Percentiles rank a stretch among this genome's conserved stretches.
Evolutionary conservation across 2,329 filamentous ascomycete species (phyloP).

Genomic region (Botrytis pseudocinerea): DNA sequence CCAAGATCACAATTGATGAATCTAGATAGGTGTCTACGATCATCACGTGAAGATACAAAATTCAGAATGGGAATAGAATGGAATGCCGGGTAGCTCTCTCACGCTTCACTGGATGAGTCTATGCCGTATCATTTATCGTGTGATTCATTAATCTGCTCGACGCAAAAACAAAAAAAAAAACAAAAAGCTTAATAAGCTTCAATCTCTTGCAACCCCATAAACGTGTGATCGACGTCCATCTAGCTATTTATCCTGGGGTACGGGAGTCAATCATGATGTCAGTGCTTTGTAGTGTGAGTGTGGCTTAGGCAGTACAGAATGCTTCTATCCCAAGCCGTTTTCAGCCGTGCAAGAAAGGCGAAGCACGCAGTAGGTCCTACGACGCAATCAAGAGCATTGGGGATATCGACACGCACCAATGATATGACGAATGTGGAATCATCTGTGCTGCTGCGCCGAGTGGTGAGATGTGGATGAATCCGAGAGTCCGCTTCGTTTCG

Average conservation of each 20-base stretch:
- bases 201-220: not conserved
- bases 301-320: not conserved
- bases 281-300: not conserved
- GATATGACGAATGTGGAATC: not conserved
- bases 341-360: not conserved
- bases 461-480: not conserved
- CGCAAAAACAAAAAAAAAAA: too few species aligned
- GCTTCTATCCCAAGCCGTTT: not conserved
- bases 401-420: not conserved
- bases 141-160: too few species aligned
- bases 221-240: not conserved
- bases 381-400: not conserved
- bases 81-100: too few species aligned
- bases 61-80: not conserved
- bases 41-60: not conserved
- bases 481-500: not conserved
- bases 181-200: not conserved
- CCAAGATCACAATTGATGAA: too few species aligned
- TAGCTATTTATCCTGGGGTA: not conserved
- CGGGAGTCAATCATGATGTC: not conserved
- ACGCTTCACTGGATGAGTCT: not conserved
- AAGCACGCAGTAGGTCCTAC: not conserved
- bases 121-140: not conserved
- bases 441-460: not conserved
- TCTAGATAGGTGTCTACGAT: too few species aligned